phyloP scores from a whole-genome alignment of 2,329 filamentous ascomycete species.

The Neobulgaria alba region DNA sequence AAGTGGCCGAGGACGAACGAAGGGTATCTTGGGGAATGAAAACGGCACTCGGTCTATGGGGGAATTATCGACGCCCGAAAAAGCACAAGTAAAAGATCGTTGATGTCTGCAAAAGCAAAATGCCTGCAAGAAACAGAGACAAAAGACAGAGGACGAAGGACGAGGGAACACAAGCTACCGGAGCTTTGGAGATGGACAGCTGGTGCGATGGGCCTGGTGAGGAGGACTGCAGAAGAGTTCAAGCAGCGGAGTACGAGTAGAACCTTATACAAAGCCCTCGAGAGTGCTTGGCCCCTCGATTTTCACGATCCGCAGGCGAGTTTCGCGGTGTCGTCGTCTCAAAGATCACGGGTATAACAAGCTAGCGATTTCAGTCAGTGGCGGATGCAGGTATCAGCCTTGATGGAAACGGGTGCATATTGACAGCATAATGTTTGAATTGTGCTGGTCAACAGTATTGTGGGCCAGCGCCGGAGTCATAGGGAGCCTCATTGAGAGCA shows the following conservation, averaged over 20 bases:
- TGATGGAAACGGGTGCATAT: conserved; percentile 6
- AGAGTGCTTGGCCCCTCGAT: conserved; percentile 13
- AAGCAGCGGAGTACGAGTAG: conserved; percentile 1
- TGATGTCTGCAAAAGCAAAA: conserved; percentile 14
- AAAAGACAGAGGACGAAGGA: conserved; percentile 21
- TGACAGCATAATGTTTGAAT: conserved; percentile 20
- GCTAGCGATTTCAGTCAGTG: conserved; percentile 25
- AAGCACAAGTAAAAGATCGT: conserved; percentile 17
- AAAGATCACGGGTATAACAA: conserved; percentile 21
- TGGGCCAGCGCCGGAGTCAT: too few species aligned
- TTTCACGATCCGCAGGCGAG: conserved; percentile 20
- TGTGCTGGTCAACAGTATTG: conserved; percentile 5
- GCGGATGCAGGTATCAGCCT: conserved; percentile 9
- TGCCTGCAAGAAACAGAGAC: conserved; percentile 12
- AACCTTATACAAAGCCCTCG: conserved; percentile 19
- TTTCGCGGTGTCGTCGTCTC: conserved; percentile 22
- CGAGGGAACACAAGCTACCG: conserved; percentile 33
- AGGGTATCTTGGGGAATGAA: conserved; percentile 17
- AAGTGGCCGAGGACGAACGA: conserved; percentile 8
- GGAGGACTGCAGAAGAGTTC: conserved; percentile 22
- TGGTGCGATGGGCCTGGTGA: conserved; percentile 23
- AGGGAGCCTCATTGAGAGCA: conserved; percentile 1
- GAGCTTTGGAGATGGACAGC: conserved; percentile 32
- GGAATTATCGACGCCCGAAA: conserved; percentile 13
- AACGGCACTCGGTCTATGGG: conserved; percentile 21